phyloP scores from a whole-genome alignment of 306 rosid species.

The Vigna angularis region DNA sequence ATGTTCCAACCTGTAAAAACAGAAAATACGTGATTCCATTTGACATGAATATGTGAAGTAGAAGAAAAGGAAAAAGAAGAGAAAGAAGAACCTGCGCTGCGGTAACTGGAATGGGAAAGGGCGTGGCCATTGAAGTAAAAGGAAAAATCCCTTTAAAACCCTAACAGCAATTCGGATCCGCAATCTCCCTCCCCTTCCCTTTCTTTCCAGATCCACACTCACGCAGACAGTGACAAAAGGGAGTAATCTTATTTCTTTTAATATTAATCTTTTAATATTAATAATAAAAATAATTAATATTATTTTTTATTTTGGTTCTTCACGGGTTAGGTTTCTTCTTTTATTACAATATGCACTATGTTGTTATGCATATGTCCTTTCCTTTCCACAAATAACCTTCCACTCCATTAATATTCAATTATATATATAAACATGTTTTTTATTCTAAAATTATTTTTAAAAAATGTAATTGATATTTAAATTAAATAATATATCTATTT shows the following conservation, averaged over 20 bases:
- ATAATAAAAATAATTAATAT: not conserved
- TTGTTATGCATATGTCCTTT: too few species aligned
- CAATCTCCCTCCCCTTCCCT: constrained; percentile 30
- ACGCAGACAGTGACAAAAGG: not conserved
- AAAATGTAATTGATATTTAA: too few species aligned
- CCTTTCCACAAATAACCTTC: too few species aligned
- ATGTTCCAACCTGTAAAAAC: constrained; percentile 78
- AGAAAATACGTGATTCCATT: not conserved
- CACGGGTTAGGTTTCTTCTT: not conserved
- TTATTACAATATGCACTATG: too few species aligned
- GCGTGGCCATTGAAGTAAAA: constrained; percentile 66
- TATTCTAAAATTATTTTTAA: too few species aligned
- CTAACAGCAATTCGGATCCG: constrained; percentile 56
- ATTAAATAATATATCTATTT: too few species aligned
- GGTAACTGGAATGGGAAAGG: constrained; percentile 78
- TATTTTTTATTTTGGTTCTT: not conserved
- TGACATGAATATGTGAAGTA: not conserved
- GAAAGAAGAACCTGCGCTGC: constrained; percentile 80
- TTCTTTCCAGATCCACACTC: constrained; percentile 10
- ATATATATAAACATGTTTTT: too few species aligned
- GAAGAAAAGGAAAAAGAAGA: not conserved
- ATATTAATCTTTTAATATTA: not conserved
- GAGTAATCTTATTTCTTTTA: not conserved
- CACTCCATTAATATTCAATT: too few species aligned
- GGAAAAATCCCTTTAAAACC: constrained; percentile 63